Base-by-base conservation (phyloP, 805 yeast species). In the Ogataea nitratoaversa region DNA sequence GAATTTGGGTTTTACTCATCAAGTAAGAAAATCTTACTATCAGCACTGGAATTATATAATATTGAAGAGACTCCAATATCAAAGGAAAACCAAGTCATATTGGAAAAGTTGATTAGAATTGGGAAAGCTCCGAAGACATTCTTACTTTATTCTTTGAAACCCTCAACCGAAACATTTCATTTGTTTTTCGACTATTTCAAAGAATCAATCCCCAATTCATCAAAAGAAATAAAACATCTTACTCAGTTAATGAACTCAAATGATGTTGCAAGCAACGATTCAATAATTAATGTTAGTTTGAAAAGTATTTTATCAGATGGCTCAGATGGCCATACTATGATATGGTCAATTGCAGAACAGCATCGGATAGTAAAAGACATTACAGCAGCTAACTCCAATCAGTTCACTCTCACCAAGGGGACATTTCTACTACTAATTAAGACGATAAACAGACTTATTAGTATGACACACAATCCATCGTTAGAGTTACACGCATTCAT, bases 111-210 rank as follows among this genome's bases (percentile, higher is more conserved):
- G n/a, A n/a, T 34, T 9, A 14, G 16, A 6, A 8, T 22, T 8
- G 34, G 25, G 16, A 19, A 17, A 7, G 11, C 28, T 17, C 48
- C 46, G 1, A 39, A 37, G n/a, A 36, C 38, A 2, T 37, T 17
- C 19, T 16, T 35, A 12, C 35, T 40, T 3, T n/a, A 28, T 6
- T 17, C 14, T 4, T 18, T 40, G 14, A 33, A 23, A 16, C 42
- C 42, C 5, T 27, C 19, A 2, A 9, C 35, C 8, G 24, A 13
- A 18, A 16, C 23, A 7, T 39, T 45, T 17, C 14, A 24, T 8
- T 33, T 37, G 3, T 45, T 45, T 30, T 40, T 45, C 19, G 16
- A 14, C 6, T 40, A 42, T 19, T 29, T 45, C 11, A 8, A 20
- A 3, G 22, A 14, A 8, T 8, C 19, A 5, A 19, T 39, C 14